These are phyloP conservation scores for Pleurotus citrinopileatus DNA, from an alignment of 768 basidiomycete species.

Conservation along the genomic window DNA sequence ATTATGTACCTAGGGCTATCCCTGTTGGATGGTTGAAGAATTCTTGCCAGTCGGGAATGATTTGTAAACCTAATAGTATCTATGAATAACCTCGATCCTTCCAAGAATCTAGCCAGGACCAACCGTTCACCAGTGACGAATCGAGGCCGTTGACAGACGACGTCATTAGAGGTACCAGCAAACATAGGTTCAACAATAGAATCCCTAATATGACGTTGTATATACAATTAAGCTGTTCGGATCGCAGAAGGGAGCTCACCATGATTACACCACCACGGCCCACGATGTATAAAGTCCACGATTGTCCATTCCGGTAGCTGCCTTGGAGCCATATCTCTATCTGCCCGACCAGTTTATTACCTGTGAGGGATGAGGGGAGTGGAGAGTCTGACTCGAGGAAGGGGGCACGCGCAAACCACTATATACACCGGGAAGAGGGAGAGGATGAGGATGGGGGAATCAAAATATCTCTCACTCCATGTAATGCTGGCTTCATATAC, in stretches of 20 bases:
- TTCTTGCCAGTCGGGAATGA: slow-evolving; percentile 59
- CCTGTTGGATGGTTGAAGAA: slow-evolving; percentile 54
- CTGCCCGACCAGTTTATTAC: slow-evolving; percentile 6
- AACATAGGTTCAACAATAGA: slow-evolving; percentile 52
- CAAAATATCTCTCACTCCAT: slow-evolving; percentile 4
- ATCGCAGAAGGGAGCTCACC: slow-evolving; percentile 33
- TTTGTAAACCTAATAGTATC: slow-evolving; percentile 53
- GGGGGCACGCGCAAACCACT: neutral
- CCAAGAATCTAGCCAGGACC: neutral
- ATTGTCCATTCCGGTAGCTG: slow-evolving; percentile 49
- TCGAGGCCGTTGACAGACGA: slow-evolving; percentile 67
- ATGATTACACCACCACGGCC: slow-evolving; percentile 60
- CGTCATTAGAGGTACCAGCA: slow-evolving; percentile 63
- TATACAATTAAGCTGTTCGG: too few species aligned
- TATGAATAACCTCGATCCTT: slow-evolving; percentile 13
- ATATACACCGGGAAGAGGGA: neutral
- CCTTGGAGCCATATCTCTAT: slow-evolving; percentile 17
- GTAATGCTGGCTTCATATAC: slow-evolving; percentile 11
- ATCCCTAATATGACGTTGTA: too few species aligned
- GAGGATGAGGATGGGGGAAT: neutral
- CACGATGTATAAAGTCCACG: slow-evolving; percentile 56
- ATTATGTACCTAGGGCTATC: slow-evolving; percentile 44
- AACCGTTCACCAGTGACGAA: slow-evolving; percentile 61
- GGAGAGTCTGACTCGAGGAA: neutral
- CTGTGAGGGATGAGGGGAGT: neutral